Evolutionary conservation across 2,329 filamentous ascomycete species (phyloP), one percentile per base, ranked within the genome.

Genomic region (Alternaria dauci): DNA sequence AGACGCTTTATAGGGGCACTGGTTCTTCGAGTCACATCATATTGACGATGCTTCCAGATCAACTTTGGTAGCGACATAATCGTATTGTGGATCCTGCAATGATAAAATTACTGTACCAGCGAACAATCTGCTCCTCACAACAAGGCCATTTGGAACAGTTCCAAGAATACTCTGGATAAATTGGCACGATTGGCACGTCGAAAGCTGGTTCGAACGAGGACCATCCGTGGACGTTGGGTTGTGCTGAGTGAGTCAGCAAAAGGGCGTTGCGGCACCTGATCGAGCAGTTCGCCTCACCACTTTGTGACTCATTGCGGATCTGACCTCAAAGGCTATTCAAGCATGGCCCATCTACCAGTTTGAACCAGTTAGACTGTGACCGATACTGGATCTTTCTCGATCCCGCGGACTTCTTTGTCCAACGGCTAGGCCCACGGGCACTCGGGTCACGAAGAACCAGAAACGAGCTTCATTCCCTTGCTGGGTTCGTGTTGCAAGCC

Each of bases 161-260:
- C 1, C 3, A 18, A 32, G 11, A 1, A 30, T 5, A 23, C 2
- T 9, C 0, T 50, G 5, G 5, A 48, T 2, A 5, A 1, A 9
- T 1, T 14, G 0, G 1, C 34, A 12, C 1, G 1, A 36, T 36
- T 38, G 46, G 46, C 34, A 25, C 20, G 32, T n/a, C 16, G 23
- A 11, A 1, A n/a, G 1, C 20, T 6, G 8, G 18, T 23, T 18
- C 9, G 39, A 42, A 42, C 11, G 4, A 25, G 11, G 23, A 25
- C 12, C 8, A 2, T 20, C 14, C 8, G 8, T 23, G 2, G 14
- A 48, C 1, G 18, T 34, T 18, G 9, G 14, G 14, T 36, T 12
- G 3, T n/a, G 20, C 32, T 1, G 32, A n/a, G 3, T 1, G 46
- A 50, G 46, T 50, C 30, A 50, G 46, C 12, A 50, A 8, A 50